Evolutionary conservation across 2,329 filamentous ascomycete genomes (phyloP), one percentile per base, ranked within the genome.

Genomic region (Polychaeton citri): DNA sequence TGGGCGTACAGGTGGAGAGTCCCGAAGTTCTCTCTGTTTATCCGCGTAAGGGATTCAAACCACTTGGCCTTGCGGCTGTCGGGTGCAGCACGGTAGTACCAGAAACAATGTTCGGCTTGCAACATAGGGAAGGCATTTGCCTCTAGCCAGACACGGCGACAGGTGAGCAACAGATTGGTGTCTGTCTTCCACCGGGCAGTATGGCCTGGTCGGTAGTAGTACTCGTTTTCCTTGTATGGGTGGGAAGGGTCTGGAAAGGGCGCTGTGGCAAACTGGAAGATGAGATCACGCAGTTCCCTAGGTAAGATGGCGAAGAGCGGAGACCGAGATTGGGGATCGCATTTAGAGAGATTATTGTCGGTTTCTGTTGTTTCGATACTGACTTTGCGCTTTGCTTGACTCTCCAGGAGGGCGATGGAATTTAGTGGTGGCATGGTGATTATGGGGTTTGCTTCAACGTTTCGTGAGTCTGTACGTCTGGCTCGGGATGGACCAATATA

Each of bases 61-160:
- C 39, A 44, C 16, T 20, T 13, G 5, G 28, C 19, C 28, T 33
- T 19, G 9, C 42, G 34, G 6, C 8, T n/a, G 30, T 44, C 43
- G 8, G 37, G 39, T 2, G 39, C 39, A 19, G 32, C 37, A 15
- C 40, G 40, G 26, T 33, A 24, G 35, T 37, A 48, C 42, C 52
- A 57, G 42, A 55, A 52, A 8, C 42, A 43, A 30, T 54, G 49
- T 31, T 53, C 51, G 6, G 48, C 48, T 37, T 53, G 49, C 24
- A 43, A 33, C 30, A 57, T 44, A 2, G 54, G 56, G 6, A 58
- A 38, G 2, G 38, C 37, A 26, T 50, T 43, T 2, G 51, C 45
- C 38, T 62, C 59, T 9, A 58, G 44, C 41, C 57, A 61, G 13
- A 51, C 43, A 13, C 52, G 49, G 30, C 54, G 51, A 38, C 59